Base-by-base conservation (phyloP, 108 stramenopile genomes). In the Conticribra guillardii region DNA sequence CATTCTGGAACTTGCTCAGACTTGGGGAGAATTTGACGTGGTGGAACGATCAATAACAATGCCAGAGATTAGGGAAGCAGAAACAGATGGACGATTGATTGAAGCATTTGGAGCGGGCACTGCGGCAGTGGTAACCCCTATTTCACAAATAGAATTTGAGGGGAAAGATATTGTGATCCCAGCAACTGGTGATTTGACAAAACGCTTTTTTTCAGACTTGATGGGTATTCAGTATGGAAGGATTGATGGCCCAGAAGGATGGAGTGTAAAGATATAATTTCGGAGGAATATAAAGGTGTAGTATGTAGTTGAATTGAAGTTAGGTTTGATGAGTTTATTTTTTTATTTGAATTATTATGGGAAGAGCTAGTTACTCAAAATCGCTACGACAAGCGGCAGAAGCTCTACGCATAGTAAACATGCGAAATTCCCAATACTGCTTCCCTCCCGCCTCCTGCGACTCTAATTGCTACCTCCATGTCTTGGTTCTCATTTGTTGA, bases 61-160 rank as follows among this genome's bases (percentile, higher is more conserved):
- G 91, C 61, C 66, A 22, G 98, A 99, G 62, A 77, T 99, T 27
- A 54, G 48, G 51, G 61, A 86, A 21, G 96, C 97, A 5, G 74
- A 85, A 14, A 47, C 75, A 1, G 91, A 94, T 28, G 90, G 89
- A 16, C 72, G 95, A 32, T 73, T 98, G 44, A 34, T 97, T 16
- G 98, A 98, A 81, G 94, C 88, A 9, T 99, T 99, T 79, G 97
- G 96, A 45, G 87, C 94, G 3, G 98, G 98, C 18, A 99, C 98
- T 16, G 98, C 98, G n/a, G 97, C 96, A 0, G 96, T 98, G 4
- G 91, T 99, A 30, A 79, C 94, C 17, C 98, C 98, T 18, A 84
- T 98, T 24, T 74, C 79, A 18, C 57, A 67, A 32, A 95, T 99
- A 55, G 70, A 90, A 51, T 96, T 96, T 83, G 64, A 85, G 41